Evolutionary conservation across 352 stramenopile genomes (phyloP), one percentile per base, ranked within the genome.

Genomic region (Pythium monospermum): DNA sequence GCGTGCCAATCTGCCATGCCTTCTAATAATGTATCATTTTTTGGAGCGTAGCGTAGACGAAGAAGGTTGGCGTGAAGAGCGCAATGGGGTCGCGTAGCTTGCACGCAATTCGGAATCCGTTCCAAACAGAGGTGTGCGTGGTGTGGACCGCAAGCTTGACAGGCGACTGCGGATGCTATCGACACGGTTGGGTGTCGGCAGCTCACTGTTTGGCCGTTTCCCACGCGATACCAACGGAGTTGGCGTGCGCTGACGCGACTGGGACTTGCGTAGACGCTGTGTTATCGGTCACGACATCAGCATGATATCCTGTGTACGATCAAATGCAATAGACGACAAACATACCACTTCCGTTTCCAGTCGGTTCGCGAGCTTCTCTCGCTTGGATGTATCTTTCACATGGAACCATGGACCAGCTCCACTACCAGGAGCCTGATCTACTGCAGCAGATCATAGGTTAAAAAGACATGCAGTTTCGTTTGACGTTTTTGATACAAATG

Each of bases 41-140:
- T n/a, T n/a, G n/a, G n/a, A n/a, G n/a, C n/a, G n/a, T n/a, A n/a
- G n/a, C n/a, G n/a, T n/a, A n/a, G n/a, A n/a, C n/a, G n/a, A n/a
- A n/a, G n/a, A n/a, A 2, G 56, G 59, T 59, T 64, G 57, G 16
- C 58, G 64, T 2, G 69, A 56, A 21, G 64, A 59, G 3, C 59
- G 58, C 37, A 75, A 35, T n/a, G 78, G 81, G 6, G 81, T 88
- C 19, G 80, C 73, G 61, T 94, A 94, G 44, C 80, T 91, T 16
- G 83, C 78, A 38, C 80, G 68, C 37, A 94, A 67, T 42, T 91
- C 77, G 3, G 66, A 57, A 45, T 87, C 79, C 3, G 70, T 76
- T 15, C 80, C 74, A 40, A 87, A 66, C 4, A 78, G 66, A 5
- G 73, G 83, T 8, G 73, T 84, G 8, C 59, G 67, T 19, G 66